Percentiles rank a stretch among this genome's conserved stretches.
phyloP scores from a whole-genome alignment of 148 eudicot species.

The Cornus controversa region DNA sequence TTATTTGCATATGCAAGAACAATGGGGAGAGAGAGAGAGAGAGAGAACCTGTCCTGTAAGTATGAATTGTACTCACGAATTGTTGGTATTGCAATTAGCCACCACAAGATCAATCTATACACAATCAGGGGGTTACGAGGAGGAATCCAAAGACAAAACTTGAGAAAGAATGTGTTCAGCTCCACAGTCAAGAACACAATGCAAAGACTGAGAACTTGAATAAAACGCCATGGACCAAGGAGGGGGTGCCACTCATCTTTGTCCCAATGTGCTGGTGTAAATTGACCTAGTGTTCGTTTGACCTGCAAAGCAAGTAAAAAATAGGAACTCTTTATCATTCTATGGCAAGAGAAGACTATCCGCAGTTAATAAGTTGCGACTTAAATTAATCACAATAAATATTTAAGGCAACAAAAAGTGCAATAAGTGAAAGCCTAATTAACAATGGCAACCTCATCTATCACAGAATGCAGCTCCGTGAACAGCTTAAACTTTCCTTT shows the following conservation, averaged over 20 bases:
- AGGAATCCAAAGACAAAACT: constrained; percentile 98
- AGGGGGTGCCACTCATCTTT: constrained; percentile 99
- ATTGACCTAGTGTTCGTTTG: constrained; percentile 84
- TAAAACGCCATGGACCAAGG: constrained; percentile 91
- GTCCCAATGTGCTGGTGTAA: constrained; percentile 98
- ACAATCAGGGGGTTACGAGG: constrained; percentile 83
- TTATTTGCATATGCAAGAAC: background rate
- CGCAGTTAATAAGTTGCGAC: background rate
- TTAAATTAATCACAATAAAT: background rate
- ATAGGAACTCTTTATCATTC: background rate
- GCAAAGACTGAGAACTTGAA: constrained; percentile 87
- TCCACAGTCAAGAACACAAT: constrained; percentile 86
- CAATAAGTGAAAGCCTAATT: background rate
- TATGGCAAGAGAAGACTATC: background rate
- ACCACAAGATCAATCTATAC: constrained; percentile 91
- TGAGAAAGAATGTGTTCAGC: constrained; percentile 93
- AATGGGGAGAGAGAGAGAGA: background rate
- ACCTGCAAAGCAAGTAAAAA: constrained; percentile 43
- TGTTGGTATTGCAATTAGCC: constrained; percentile 96
- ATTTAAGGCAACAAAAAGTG: background rate
- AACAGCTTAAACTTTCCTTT: background rate
- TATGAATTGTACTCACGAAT: constrained; percentile 96
- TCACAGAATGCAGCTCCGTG: background rate
- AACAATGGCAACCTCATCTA: background rate
- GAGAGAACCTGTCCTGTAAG: constrained; percentile 80